Base-by-base conservation (phyloP, 768 basidiomycete genomes). In the Piloderma croceum region DNA sequence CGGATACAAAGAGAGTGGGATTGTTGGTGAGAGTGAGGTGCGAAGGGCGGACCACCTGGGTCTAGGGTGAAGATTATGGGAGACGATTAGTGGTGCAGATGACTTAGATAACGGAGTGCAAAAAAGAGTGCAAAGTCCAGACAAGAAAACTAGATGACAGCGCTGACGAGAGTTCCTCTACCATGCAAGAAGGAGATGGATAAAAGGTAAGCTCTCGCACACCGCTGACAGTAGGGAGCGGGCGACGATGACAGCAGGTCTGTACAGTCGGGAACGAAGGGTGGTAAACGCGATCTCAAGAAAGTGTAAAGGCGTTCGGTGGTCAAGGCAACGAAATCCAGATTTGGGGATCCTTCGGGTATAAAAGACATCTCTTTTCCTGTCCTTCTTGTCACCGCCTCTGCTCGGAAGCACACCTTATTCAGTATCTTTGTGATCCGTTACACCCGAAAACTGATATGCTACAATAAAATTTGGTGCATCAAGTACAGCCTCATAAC, bases 11-110 rank as follows among this genome's bases (percentile, higher is more conserved):
- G 69, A 67, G 51, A 59, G 69, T 62, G 63, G 50, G 46, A 46
- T 52, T 54, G 56, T 53, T 47, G 60, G 48, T 50, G 59, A 48
- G 54, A 44, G 43, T 57, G 54, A 46, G 50, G 54, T 39, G 41
- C 34, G 41, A 47, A 40, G 51, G 47, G 67, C 77, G 78, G 80
- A 62, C 80, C 79, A 81, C 79, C 79, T 79, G 73, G 56, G n/a
- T n/a, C n/a, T n/a, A n/a, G n/a, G n/a, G n/a, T n/a, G n/a, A 51
- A 48, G 38, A 50, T 50, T 49, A 48, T 46, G 51, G 50, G 53
- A 44, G 51, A 49, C 49, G 42, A 35, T 22, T 21, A 17, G 20
- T 22, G 22, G 27, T 15, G 36, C 21, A 21, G 25, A 34, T 18
- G 24, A 27, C n/a, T 24, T 41, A 31, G 27, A 42, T 36, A 42